A percentile compares a stretch with the other conserved stretches of the same genome.
Conservation (phyloP, 805 yeast genomes). For the Candida broadrunensis region DNA sequence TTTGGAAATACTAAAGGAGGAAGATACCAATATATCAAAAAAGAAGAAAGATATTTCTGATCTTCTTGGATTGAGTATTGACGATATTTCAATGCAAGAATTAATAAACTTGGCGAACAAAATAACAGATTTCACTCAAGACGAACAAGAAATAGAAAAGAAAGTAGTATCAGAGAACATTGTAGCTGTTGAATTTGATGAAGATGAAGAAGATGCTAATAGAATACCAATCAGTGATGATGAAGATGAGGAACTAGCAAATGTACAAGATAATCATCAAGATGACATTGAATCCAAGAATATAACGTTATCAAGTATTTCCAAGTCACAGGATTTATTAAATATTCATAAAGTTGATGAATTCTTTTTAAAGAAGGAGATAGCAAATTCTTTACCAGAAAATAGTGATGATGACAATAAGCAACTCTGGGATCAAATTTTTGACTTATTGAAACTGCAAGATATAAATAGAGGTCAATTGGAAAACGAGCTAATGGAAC, state of each 20-base stretch:
- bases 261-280: conserved; percentile 13
- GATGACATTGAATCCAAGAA: conserved; percentile 6
- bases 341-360: conserved; percentile 19
- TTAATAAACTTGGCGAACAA: conserved; percentile 41
- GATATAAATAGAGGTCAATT: conserved; percentile 41
- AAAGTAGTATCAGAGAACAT: conserved; percentile 35
- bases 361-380: conserved; percentile 52
- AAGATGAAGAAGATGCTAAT: conserved; percentile 15
- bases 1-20: conserved; percentile 52
- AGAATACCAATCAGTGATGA: conserved; percentile 23
- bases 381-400: conserved; percentile 24
- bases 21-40: conserved; percentile 35
- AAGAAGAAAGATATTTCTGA: conserved; percentile 52
- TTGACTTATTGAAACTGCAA: conserved; percentile 27
- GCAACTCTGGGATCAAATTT: neutral
- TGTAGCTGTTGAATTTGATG: conserved; percentile 33
- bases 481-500: conserved; percentile 52
- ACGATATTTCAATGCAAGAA: conserved; percentile 45
- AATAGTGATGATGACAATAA: neutral
- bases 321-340: neutral
- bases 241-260: conserved; percentile 22
- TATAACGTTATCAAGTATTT: neutral
- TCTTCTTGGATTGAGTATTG: conserved; percentile 37
- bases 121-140: conserved; percentile 47
- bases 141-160: conserved; percentile 19